phyloP scores from a whole-genome alignment of 768 basidiomycete species.

The Boletus sensibilis region DNA sequence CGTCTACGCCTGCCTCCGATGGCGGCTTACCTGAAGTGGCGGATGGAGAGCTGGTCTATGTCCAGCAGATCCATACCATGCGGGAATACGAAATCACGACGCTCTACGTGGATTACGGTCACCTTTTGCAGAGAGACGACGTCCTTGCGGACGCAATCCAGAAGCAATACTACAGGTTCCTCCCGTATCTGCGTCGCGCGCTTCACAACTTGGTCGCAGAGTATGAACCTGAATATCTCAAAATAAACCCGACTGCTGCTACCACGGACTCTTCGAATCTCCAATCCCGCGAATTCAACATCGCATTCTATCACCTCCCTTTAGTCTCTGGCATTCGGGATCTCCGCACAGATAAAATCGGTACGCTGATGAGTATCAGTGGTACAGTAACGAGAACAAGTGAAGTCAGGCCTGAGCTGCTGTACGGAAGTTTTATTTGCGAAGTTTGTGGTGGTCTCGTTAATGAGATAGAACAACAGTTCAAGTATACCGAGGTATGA shows the following conservation, averaged over 20 bases:
- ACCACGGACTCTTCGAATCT: constrained; percentile 85
- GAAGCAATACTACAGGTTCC: constrained; percentile 94
- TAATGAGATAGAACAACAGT: constrained; percentile 96
- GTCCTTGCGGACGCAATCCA: constrained; percentile 92
- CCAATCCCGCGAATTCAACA: constrained; percentile 88
- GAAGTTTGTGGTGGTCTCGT: constrained; percentile 84
- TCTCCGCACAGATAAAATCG: constrained; percentile 89
- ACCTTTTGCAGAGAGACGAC: constrained; percentile 87
- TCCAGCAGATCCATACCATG: constrained; percentile 95
- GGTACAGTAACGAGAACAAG: constrained; percentile 97
- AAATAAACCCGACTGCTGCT: constrained; percentile 88
- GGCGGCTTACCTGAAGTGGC: constrained; percentile 52
- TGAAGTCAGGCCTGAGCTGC: constrained; percentile 92
- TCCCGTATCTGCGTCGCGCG: constrained; percentile 91
- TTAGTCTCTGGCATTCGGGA: constrained; percentile 94
- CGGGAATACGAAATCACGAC: constrained; percentile 92
- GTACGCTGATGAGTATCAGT: constrained; percentile 90
- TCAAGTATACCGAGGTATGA: constrained; percentile 95
- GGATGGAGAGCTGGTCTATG: constrained; percentile 73
- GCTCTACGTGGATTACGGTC: constrained; percentile 93
- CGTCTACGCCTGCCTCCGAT: constrained; percentile 79
- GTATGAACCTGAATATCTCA: constrained; percentile 92
- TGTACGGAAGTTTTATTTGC: constrained; percentile 92
- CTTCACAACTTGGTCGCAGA: constrained; percentile 86
- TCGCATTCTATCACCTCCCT: constrained; percentile 94